A percentile compares a stretch with the other conserved stretches of the same genome.
phyloP scores from a whole-genome alignment of 2,329 filamentous ascomycete species.

The Ophiostoma pallidulum region DNA sequence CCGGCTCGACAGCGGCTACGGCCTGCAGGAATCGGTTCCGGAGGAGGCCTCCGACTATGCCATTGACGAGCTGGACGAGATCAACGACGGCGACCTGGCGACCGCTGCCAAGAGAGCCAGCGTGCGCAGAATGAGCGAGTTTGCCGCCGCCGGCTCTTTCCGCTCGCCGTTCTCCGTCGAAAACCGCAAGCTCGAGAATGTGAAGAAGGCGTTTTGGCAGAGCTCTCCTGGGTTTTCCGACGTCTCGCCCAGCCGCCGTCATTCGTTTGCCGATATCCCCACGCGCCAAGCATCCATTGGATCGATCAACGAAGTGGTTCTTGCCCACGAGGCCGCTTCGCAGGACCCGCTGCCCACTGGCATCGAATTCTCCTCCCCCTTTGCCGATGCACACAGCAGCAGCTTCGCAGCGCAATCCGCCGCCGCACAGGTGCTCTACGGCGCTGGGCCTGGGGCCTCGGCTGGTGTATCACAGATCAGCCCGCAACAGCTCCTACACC shows the following conservation, averaged over 20 bases:
- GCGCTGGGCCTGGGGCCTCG: slow-evolving; percentile 9
- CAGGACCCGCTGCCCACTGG: slow-evolving; percentile 33
- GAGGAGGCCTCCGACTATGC: slow-evolving; percentile 58
- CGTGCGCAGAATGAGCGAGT: slow-evolving; percentile 49
- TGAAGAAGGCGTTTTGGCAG: slow-evolving; percentile 63
- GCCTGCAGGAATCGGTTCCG: slow-evolving; percentile 49
- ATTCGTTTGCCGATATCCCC: slow-evolving; percentile 65
- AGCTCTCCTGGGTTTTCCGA: slow-evolving; percentile 61
- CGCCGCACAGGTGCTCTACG: slow-evolving; percentile 10
- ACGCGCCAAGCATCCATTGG: slow-evolving; percentile 55
- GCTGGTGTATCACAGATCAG: slow-evolving; percentile 1
- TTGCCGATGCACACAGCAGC: slow-evolving; percentile 29
- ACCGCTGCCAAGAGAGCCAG: slow-evolving; percentile 35
- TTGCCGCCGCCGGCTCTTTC: slow-evolving; percentile 29
- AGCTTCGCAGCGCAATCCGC: slow-evolving; percentile 25
- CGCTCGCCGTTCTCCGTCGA: slow-evolving; percentile 45
- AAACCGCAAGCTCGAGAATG: slow-evolving; percentile 52
- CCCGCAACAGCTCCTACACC: slow-evolving; percentile 8
- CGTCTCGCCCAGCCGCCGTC: slow-evolving; percentile 63
- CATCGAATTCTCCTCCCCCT: slow-evolving; percentile 33
- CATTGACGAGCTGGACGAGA: slow-evolving; percentile 62
- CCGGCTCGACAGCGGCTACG: slow-evolving; percentile 45
- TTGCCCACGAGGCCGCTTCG: slow-evolving; percentile 36
- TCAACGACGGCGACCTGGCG: slow-evolving; percentile 41
- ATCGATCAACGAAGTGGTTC: slow-evolving; percentile 44